A percentile compares a stretch with the other conserved stretches of the same genome.
Conservation (phyloP, 805 yeast genomes). For the Cyberlindnera amylophila region DNA sequence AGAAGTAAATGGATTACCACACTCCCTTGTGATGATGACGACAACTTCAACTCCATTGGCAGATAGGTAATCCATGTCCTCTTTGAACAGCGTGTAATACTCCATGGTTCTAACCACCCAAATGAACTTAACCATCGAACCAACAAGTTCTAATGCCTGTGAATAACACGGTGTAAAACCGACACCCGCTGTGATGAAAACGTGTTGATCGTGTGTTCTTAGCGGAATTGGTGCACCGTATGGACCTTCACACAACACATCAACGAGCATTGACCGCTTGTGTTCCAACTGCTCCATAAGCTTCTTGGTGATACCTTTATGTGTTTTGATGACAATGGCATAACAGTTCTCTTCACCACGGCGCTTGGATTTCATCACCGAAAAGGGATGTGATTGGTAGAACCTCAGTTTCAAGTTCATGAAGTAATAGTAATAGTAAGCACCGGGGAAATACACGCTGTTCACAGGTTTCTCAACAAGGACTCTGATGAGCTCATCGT, state of each 20-base stretch:
- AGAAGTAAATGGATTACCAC: not conserved
- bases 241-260: conserved; percentile 56
- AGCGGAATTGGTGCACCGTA: conserved; percentile 48
- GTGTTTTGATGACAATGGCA: conserved; percentile 43
- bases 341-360: conserved; percentile 29
- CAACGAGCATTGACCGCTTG: conserved; percentile 30
- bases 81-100: conserved; percentile 45
- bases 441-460: conserved; percentile 43
- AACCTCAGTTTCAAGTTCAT: conserved; percentile 38
- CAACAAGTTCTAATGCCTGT: conserved; percentile 33
- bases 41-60: conserved; percentile 23
- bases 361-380: conserved; percentile 43
- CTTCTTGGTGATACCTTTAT: conserved; percentile 52
- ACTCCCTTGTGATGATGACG: conserved; percentile 19
- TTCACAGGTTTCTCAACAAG: conserved; percentile 45
- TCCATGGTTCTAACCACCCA: conserved; percentile 61
- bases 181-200: conserved; percentile 46
- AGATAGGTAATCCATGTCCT: conserved; percentile 38
- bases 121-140: conserved; percentile 36
- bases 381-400: conserved; percentile 71
- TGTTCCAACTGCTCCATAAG: conserved; percentile 30
- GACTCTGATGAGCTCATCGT: conserved; percentile 39
- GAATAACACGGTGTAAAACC: conserved; percentile 50
- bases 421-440: conserved; percentile 54
- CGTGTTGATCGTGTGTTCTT: conserved; percentile 34